Base-by-base conservation (phyloP, 257 asterid genomes). In the Penstemon newberryi region DNA sequence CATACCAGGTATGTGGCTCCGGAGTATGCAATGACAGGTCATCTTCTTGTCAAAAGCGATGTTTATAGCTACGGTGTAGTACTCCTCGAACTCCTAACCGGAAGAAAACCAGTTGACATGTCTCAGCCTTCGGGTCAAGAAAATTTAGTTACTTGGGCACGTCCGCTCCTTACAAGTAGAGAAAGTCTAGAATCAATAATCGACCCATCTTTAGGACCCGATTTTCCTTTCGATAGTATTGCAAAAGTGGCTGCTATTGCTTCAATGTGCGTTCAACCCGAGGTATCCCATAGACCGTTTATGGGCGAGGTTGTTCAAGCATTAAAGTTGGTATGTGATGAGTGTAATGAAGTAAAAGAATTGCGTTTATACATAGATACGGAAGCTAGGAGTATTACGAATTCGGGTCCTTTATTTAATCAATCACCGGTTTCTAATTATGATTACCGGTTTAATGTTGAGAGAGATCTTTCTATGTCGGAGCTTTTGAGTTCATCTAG, bases 271-370 rank as follows among this genome's bases (percentile, higher is more conserved):
- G 97, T 91, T 56, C 96, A 91, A 50, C 96, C 96, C 0, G 96
- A 94, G 81, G 97, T 94, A 5, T 89, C 99, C 0, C 83, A 91
- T 79, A 74, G 99, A 53, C 97, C 97, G 5, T 94, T 83, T 75
- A 94, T 94, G 99, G 96, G 99, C 5, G 99, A 94, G 74, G 97
- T 94, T 3, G 93, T 91, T 57, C 99, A 94, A 70, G 99, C 97
- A 8, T 71, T 91, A 63, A 94, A 89, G 73, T 81, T 94, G 44
- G 86, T 94, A 7, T 88, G 89, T 76, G 84, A 79, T 1, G 89
- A 90, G 89, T 81, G 84, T 5, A 88, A 85, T 5, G 84, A 81
- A 56, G 74, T 75, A 5, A 81, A 40, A 56, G 90, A 77, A 52
- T 44, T 57, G 4, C 70, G 60, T 60, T 38, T 80, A 25, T 80